These are phyloP conservation scores for Talaromyces atroroseus DNA, from an alignment of 2,329 filamentous ascomycete species.

Conservation along the genomic window DNA sequence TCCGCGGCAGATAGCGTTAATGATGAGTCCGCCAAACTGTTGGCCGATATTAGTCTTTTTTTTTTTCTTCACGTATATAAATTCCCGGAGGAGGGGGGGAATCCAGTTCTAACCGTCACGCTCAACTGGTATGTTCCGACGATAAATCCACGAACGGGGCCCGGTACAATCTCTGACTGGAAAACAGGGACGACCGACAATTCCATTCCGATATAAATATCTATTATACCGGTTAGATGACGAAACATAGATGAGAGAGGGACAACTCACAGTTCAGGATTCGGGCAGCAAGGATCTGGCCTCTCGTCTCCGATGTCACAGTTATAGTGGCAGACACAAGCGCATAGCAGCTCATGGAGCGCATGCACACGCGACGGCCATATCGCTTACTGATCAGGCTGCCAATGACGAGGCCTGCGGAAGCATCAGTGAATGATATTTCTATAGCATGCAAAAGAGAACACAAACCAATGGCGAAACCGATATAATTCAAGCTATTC, in stretches of 20 bases:
- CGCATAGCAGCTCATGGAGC: neutral
- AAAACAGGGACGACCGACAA: neutral
- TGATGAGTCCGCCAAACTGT: neutral
- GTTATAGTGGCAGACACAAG: neutral
- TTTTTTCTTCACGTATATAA: neutral
- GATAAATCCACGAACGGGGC: neutral
- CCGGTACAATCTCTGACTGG: neutral
- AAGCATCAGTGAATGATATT: too few relatives aligned
- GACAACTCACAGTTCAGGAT: neutral
- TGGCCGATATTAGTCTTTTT: neutral
- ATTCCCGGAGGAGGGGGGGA: neutral
- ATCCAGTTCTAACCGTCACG: neutral
- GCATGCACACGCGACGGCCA: neutral
- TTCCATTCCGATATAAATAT: conserved; percentile 14
- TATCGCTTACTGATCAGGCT: neutral
- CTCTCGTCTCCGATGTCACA: neutral
- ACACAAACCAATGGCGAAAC: neutral
- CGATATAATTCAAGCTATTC: neutral
- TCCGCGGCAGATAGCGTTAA: neutral
- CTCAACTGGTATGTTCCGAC: neutral
- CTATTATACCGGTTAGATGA: neutral
- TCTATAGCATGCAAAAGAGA: neutral
- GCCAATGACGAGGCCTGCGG: neutral
- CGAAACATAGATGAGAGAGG: neutral
- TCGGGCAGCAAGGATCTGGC: neutral